Evolutionary conservation across 768 basidiomycete genomes (phyloP).

Genomic region (Butyriboletus loyo): DNA sequence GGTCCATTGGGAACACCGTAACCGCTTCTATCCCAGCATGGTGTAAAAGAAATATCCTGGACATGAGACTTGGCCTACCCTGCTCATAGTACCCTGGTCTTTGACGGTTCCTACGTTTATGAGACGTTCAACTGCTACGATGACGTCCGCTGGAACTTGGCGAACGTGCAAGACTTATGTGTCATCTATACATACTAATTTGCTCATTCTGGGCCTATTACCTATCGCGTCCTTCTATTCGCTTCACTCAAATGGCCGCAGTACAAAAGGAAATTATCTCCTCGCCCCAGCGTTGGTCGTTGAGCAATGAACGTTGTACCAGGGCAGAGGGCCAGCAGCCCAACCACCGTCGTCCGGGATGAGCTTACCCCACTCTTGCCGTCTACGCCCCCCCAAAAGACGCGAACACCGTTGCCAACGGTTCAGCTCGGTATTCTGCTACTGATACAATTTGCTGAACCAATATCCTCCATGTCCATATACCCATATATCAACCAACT

Average conservation of each 20-base stretch:
- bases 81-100: too few relatives aligned
- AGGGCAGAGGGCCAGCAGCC: background rate
- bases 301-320: background rate
- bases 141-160: too few relatives aligned
- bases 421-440: conserved; percentile 38
- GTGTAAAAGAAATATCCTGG: too few relatives aligned
- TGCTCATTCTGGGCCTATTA: background rate
- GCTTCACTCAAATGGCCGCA: background rate
- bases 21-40: too few relatives aligned
- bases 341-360: conserved; percentile 3
- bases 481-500: conserved; percentile 51
- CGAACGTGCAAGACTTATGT: too few relatives aligned
- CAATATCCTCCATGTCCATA: conserved; percentile 41
- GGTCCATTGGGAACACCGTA: background rate
- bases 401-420: conserved; percentile 36
- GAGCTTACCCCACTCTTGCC: conserved; percentile 12
- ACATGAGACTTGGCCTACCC: too few relatives aligned
- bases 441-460: conserved; percentile 33
- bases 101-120: too few relatives aligned
- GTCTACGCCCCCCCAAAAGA: background rate
- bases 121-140: too few relatives aligned
- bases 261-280: background rate
- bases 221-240: background rate
- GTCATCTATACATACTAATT: too few relatives aligned
- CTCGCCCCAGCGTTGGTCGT: background rate